These are phyloP conservation scores for Pseudogymnoascus sp. DNA, from an alignment of 2,329 filamentous ascomycete species.

Conservation along the genomic window DNA sequence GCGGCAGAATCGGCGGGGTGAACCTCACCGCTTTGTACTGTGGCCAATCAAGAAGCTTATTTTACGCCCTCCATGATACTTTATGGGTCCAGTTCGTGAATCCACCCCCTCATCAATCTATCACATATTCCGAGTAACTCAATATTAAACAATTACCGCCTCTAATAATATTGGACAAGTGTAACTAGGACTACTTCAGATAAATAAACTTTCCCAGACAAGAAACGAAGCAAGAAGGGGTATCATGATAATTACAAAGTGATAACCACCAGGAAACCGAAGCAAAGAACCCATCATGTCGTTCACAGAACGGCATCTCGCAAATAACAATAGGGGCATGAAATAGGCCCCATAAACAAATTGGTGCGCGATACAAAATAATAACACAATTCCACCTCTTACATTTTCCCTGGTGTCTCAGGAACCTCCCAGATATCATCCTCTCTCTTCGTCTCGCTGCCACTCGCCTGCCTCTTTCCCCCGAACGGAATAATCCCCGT, in stretches of 20 bases:
- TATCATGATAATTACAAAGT: constrained; percentile 9
- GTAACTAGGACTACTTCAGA: not conserved
- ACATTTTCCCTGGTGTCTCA: not conserved
- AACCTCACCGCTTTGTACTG: not conserved
- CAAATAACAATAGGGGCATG: not conserved
- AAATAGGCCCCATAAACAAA: not conserved
- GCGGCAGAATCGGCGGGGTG: constrained; percentile 5
- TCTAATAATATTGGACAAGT: constrained; percentile 3
- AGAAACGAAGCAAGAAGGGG: constrained; percentile 5
- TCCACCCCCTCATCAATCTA: not conserved
- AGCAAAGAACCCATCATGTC: not conserved
- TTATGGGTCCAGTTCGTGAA: not conserved
- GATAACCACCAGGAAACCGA: constrained; percentile 2
- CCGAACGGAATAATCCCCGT: constrained; percentile 27
- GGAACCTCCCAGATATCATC: not conserved
- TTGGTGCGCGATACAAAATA: not conserved
- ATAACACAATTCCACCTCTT: not conserved
- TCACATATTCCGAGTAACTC: not conserved
- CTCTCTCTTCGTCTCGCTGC: not conserved
- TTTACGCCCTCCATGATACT: constrained; percentile 1
- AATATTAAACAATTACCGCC: not conserved
- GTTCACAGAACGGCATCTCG: not conserved
- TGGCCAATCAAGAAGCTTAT: not conserved
- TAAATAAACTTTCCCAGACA: not conserved
- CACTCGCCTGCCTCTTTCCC: not conserved